phyloP scores from a whole-genome alignment of 2,329 filamentous ascomycete genomes.

The Chrysosporium keratinophilum region DNA sequence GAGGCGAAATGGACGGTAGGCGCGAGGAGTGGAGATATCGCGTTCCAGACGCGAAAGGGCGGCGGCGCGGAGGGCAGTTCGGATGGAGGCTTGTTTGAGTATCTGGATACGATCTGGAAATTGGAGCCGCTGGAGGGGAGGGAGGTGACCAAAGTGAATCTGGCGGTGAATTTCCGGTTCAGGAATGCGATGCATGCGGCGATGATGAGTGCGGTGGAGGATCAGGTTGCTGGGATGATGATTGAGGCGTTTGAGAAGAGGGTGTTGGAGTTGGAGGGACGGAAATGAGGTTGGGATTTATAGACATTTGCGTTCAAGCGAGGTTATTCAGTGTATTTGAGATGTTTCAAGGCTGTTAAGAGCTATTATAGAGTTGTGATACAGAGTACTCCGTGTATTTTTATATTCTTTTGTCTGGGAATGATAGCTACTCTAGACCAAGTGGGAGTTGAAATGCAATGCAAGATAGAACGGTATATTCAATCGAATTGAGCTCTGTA shows the following conservation, averaged over 20 bases:
- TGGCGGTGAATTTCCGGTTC: constrained; percentile 75
- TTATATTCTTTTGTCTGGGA: too few species aligned
- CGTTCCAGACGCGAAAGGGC: constrained; percentile 30
- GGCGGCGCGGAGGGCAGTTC: constrained; percentile 60
- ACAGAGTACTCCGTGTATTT: too few species aligned
- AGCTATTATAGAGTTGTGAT: too few species aligned
- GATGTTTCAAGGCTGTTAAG: too few species aligned
- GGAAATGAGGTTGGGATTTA: neutral
- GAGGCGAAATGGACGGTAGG: constrained; percentile 59
- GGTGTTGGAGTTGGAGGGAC: constrained; percentile 50
- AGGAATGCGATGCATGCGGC: constrained; percentile 78
- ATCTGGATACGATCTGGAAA: constrained; percentile 37
- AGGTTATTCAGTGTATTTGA: too few species aligned
- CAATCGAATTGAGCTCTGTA: too few species aligned
- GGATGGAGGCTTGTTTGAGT: constrained; percentile 51
- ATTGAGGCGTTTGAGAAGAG: constrained; percentile 60
- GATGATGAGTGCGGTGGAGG: constrained; percentile 69
- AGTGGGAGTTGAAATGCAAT: too few species aligned
- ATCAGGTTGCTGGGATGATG: constrained; percentile 50
- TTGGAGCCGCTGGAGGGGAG: constrained; percentile 29
- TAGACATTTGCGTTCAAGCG: too few species aligned
- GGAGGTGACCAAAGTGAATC: constrained; percentile 57
- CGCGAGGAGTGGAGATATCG: constrained; percentile 44
- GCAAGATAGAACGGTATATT: too few species aligned
- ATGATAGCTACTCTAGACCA: too few species aligned